phyloP scores from a whole-genome alignment of 2,329 filamentous ascomycete species.

The Exophiala spinifera region DNA sequence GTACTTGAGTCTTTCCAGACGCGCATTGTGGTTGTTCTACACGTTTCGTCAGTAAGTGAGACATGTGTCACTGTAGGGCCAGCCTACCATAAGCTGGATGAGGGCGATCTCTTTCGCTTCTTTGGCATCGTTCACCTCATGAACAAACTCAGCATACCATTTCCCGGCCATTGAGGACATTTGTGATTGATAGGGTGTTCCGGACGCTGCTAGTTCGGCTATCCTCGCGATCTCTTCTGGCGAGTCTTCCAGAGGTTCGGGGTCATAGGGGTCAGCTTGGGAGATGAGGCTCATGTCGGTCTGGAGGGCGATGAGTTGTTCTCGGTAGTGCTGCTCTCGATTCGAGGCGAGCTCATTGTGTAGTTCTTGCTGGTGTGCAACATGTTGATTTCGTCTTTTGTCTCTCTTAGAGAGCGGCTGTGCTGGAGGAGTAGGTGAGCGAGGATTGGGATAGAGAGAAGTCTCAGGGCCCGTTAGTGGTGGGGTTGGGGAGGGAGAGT shows the following conservation, averaged over 20 bases:
- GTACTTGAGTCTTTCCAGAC: constrained; percentile 54
- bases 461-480: constrained; percentile 30
- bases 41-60: constrained; percentile 31
- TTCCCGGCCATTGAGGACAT: constrained; percentile 66
- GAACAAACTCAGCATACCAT: constrained; percentile 79
- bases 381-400: constrained; percentile 78
- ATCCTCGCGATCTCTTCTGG: constrained; percentile 65
- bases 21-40: constrained; percentile 57
- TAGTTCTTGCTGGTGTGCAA: constrained; percentile 73
- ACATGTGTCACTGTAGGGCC: no score
- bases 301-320: constrained; percentile 88
- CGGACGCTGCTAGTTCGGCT: constrained; percentile 54
- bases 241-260: constrained; percentile 64
- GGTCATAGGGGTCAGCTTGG: constrained; percentile 75
- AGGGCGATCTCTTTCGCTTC: constrained; percentile 84
- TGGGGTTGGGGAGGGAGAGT: constrained; percentile 39
- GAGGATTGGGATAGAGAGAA: constrained; percentile 15
- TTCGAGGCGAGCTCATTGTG: constrained; percentile 75
- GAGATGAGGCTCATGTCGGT: constrained; percentile 83
- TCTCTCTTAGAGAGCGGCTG: constrained; percentile 74
- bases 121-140: constrained; percentile 81
- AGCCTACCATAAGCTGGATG: constrained; percentile 70
- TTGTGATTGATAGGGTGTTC: constrained; percentile 66
- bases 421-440: constrained; percentile 38
- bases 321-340: constrained; percentile 78